Base-by-base conservation (phyloP, 352 stramenopile species). In the Phytophthora uliginosa region DNA sequence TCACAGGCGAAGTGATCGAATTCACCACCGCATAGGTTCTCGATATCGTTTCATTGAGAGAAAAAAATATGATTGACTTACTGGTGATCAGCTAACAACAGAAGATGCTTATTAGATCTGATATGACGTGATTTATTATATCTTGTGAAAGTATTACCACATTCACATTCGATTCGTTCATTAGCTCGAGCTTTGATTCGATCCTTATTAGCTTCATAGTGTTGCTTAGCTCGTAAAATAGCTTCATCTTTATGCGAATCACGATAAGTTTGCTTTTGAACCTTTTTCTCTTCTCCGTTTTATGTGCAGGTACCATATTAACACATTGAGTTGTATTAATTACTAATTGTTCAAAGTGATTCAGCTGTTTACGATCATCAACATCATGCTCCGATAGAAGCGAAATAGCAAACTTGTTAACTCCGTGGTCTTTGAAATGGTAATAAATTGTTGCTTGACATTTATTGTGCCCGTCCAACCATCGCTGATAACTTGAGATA, bases 11-110 rank as follows among this genome's bases (percentile, higher is more conserved):
- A 26, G 3, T 26, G n/a, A n/a, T n/a, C n/a, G n/a, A n/a, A n/a
- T n/a, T n/a, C n/a, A n/a, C n/a, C n/a, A n/a, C n/a, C n/a, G n/a
- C n/a, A n/a, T n/a, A n/a, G n/a, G n/a, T n/a, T n/a, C n/a, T n/a
- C n/a, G n/a, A n/a, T n/a, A n/a, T n/a, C n/a, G n/a, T n/a, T n/a
- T n/a, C n/a, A n/a, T n/a, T n/a, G n/a, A n/a, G n/a, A n/a, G n/a
- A 12, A 59, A 59, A 59, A 59, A 59, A 59, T 20, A 40, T 40
- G 52, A 59, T 59, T 42, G 33, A 45, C 15, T 59, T 47, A 47
- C 13, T 59, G 53, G 31, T 59, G 28, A 59, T 59, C 53, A 47
- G 53, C 53, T 47, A 59, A 48, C 53, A 1, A 59, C 28, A 28
- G 15, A 1, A 31, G 53, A 47, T 59, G 36, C 13, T 45, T 45